Evolutionary conservation across 164 flowering plant genomes (phyloP).

Genomic region (Litsea cubeba): DNA sequence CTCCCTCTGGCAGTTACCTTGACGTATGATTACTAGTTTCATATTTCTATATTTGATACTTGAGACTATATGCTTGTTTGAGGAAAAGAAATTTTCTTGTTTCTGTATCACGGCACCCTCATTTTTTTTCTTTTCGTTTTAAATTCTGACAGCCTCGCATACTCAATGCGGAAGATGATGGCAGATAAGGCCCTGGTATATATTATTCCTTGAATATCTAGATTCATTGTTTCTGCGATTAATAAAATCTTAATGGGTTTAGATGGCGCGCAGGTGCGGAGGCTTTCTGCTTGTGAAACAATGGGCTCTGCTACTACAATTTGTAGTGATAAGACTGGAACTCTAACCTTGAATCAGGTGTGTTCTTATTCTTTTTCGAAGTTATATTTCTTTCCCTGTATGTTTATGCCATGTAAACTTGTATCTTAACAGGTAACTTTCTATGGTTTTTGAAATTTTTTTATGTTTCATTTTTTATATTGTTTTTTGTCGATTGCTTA

Average conservation of each 20-base stretch:
- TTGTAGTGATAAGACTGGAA: constrained; percentile 98
- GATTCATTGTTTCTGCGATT: neutral
- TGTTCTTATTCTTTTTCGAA: neutral
- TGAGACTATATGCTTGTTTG: neutral
- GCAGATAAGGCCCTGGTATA: constrained; percentile 88
- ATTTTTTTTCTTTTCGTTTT: neutral
- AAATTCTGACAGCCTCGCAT: constrained; percentile 62
- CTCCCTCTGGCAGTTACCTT: constrained; percentile 96
- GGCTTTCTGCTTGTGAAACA: constrained; percentile 98
- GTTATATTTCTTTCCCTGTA: too few species aligned
- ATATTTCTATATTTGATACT: neutral
- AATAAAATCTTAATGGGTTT: constrained; percentile 9
- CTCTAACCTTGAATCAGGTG: constrained; percentile 86
- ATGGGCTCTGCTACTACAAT: constrained; percentile 99
- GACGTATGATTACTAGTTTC: constrained; percentile 40
- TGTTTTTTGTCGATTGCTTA: too few species aligned
- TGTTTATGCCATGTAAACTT: too few species aligned
- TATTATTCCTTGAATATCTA: neutral
- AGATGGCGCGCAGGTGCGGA: constrained; percentile 53
- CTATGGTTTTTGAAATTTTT: too few species aligned
- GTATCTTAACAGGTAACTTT: too few species aligned
- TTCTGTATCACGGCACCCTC: neutral
- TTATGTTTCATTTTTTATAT: too few species aligned
- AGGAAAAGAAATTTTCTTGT: neutral
- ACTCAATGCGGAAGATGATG: constrained; percentile 99